Evolutionary conservation across 306 rosid species (phyloP), one percentile per base, ranked within the genome.

Genomic region (Comarum palustre): DNA sequence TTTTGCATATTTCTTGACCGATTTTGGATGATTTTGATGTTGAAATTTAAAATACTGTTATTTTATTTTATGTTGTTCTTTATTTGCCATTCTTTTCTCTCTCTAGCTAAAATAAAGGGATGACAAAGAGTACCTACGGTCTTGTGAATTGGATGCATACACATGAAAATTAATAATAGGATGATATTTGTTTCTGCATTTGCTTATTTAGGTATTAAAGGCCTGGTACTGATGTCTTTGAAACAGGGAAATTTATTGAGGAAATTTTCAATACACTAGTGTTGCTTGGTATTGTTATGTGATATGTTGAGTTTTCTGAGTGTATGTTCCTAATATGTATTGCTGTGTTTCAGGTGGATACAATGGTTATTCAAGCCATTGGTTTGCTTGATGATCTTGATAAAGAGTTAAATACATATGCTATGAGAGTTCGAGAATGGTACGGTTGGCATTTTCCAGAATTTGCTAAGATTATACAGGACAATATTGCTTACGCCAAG

Each of bases 381-480:
- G 98, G 98, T 29, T 86, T 94, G 80, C 98, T 94, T 45, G 98
- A 94, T 66, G 98, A 94, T 76, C 96, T 94, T 43, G 98, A 94
- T 76, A 94, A 94, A 84, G 97, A 91, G 82, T 78, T 94, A 54
- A 94, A 94, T 62, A 91, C 97, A 16, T 94, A 91, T 82, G 98
- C 98, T 41, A 91, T 91, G 98, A 92, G 98, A 76, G 98, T 94
- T 78, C 80, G 93, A 43, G 99, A 94, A 84, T 91, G 99, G 99
- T 94, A 89, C 31, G 97, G 99, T 57, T 91, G 98, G 98, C 98
- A 94, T 84, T 94, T 94, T 74, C 98, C 98, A 2, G 98, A 94
- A 85, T 96, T 94, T 48, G 86, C 96, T 22, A 94, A 89, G 86
- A 94, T 94, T 42, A 61, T 94, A 22, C 85, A 80, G 73, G 98